phyloP scores from a whole-genome alignment of 805 yeast genomes.

The Geotrichum ghanense region DNA sequence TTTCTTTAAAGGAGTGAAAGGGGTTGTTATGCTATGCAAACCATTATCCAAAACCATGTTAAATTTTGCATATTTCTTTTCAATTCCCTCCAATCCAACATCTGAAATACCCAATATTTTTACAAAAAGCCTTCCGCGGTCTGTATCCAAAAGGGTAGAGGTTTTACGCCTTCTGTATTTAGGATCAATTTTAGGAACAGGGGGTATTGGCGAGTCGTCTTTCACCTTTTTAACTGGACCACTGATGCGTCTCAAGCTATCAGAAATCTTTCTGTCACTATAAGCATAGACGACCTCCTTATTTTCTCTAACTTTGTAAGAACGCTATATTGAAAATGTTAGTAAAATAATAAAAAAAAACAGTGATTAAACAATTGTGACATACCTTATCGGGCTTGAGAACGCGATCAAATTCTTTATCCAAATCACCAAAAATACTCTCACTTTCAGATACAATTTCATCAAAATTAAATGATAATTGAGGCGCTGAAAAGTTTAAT shows the following conservation, averaged over 20 bases:
- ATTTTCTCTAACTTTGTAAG: slow-evolving; percentile 16
- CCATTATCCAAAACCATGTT: slow-evolving; percentile 50
- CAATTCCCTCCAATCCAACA: slow-evolving; percentile 33
- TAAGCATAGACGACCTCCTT: slow-evolving; percentile 13
- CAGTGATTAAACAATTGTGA: neutral
- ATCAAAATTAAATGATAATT: neutral
- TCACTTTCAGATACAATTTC: slow-evolving; percentile 9
- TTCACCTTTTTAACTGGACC: slow-evolving; percentile 13
- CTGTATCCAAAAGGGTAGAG: slow-evolving; percentile 27
- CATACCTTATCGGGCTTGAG: slow-evolving; percentile 14
- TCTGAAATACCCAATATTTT: slow-evolving; percentile 36
- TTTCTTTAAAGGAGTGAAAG: slow-evolving; percentile 27
- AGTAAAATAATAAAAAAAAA: neutral
- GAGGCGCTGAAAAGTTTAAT: neutral
- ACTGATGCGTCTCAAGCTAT: slow-evolving; percentile 9
- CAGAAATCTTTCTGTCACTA: slow-evolving; percentile 10
- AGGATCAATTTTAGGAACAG: slow-evolving; percentile 4
- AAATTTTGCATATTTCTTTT: slow-evolving; percentile 32
- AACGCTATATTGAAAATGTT: slow-evolving; percentile 8
- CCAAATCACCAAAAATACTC: slow-evolving; percentile 16
- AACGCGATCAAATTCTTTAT: slow-evolving; percentile 17
- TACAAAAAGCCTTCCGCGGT: slow-evolving; percentile 28
- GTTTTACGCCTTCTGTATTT: neutral
- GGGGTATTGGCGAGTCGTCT: slow-evolving; percentile 1
- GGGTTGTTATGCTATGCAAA: slow-evolving; percentile 56